Evolutionary conservation across 176 grass and related monocot species (phyloP), one percentile per base, ranked within the genome.

Genomic region (Avena eriantha): DNA sequence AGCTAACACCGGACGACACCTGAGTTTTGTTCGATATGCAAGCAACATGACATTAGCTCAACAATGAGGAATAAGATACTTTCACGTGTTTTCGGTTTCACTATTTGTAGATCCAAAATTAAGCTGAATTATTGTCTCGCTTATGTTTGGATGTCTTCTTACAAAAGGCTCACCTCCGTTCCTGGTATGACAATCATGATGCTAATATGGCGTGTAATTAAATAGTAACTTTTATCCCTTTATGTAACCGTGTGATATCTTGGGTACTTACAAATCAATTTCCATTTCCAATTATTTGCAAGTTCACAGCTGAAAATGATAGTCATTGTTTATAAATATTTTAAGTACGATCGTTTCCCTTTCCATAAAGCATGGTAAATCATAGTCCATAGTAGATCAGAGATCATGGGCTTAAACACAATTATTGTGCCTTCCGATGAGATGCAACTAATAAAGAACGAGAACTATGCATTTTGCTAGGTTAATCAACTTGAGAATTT

Each of bases 171-270:
- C 77, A 93, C 91, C 43, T 86, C 91, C 53, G 90, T 96, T 68
- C 87, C 89, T 80, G 91, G 85, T 47, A 93, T 78, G 94, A 96
- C 63, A 77, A 87, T 23, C 94, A 96, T 16, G 91, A 96, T 74
- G 91, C 89, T 63, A 93, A 89, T 59, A 66, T 53, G 50, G 50
- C 16, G 15, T 53, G 50, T 53, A 53, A 14, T 53, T 53, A 53
- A 53, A 53, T n/a, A n/a, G n/a, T 53, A 53, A 17, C 50, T 53
- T 17, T 5, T 53, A 53, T 5, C 50, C 8, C 8, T 45, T 45
- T 45, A 45, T 45, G 15, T 53, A 17, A 53, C 16, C 50, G 4
- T 15, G 50, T 53, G 50, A 53, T 53, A 14, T 17, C 50, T 53
- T 53, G 50, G 50, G 15, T 53, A 53, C 50, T 5, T 53, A 57